Conservation (phyloP, 2,329 filamentous ascomycete species). For the Botryotinia convoluta region DNA sequence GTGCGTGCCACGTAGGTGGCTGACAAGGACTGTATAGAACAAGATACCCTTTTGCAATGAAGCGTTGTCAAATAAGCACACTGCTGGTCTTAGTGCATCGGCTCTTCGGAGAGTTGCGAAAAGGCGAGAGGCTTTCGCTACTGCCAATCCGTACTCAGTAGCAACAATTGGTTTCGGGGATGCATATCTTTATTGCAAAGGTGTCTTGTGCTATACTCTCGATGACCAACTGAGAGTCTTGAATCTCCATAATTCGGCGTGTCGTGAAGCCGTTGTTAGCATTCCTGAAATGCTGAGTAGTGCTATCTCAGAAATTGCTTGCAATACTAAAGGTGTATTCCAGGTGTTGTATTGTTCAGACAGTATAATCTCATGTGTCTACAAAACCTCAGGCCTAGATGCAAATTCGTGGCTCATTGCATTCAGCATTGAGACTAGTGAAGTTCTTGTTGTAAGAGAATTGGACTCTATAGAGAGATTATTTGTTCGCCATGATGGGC, state of each 20-base stretch:
- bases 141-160: conserved; percentile 60
- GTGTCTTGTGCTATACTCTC: conserved; percentile 62
- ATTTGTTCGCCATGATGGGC: conserved; percentile 63
- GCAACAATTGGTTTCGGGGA: conserved; percentile 58
- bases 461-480: conserved; percentile 53
- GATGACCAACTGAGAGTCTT: conserved; percentile 55
- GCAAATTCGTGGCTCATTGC: conserved; percentile 53
- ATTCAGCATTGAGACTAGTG: conserved; percentile 43
- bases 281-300: conserved; percentile 45
- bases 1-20: background rate
- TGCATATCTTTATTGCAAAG: conserved; percentile 60
- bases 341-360: conserved; percentile 56
- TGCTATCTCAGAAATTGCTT: conserved; percentile 41
- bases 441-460: conserved; percentile 43
- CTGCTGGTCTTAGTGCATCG: conserved; percentile 43
- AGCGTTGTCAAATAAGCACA: conserved; percentile 26
- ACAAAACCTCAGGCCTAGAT: conserved; percentile 43
- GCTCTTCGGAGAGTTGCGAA: conserved; percentile 61
- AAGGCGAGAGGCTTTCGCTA: conserved; percentile 57
- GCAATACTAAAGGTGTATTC: conserved; percentile 46
- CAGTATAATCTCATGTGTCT: conserved; percentile 57
- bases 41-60: conserved; percentile 36
- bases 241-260: conserved; percentile 51
- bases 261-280: conserved; percentile 55
- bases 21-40: conserved; percentile 23